Evolutionary conservation across 441 rosid species (phyloP), one percentile per base, ranked within the genome.

Genomic region (Corymbia citriodora): DNA sequence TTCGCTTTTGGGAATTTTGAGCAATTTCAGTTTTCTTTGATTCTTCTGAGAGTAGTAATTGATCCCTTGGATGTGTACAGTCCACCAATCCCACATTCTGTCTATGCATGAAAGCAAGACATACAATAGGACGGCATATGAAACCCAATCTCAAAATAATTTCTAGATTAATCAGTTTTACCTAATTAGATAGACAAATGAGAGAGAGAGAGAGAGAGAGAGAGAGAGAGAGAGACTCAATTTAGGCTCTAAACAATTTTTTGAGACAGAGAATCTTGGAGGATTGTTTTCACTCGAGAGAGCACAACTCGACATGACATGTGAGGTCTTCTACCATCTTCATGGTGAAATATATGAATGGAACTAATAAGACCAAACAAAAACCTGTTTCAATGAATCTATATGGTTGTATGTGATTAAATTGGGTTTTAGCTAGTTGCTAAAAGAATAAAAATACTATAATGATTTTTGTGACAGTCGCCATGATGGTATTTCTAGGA

Each of bases 241-340:
- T 25, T 59, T 25, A 59, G 65, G 14, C 65, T 59, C n/a, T 29
- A 25, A 59, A 59, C 7, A 59, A 59, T 10, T 59, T 59, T 59
- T 59, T 14, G 2, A 10, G 65, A 59, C 10, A 25, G 29, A 0
- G 1, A 25, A 59, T 59, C 3, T 11, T 0, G 6, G 4, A 57
- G 29, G 6, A 59, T 25, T 59, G 14, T 23, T 59, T 59, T 59
- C 65, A 59, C 7, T 59, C 15, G 3, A 31, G 23, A 68, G 45
- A 16, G 45, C 19, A 31, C 15, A 36, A 72, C 82, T 36, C 17
- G 13, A 29, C 6, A 27, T 8, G 50, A 40, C 52, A 74, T 8
- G 1, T 40, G 25, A 40, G 16, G 16, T 21, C 6, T 74, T 14
- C 14, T 40, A 21, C 49, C n/a, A 21, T 45, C 27, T 74, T 40